phyloP scores from a whole-genome alignment of 192 early-diverging fungal genomes.

The Gigaspora rosea region DNA sequence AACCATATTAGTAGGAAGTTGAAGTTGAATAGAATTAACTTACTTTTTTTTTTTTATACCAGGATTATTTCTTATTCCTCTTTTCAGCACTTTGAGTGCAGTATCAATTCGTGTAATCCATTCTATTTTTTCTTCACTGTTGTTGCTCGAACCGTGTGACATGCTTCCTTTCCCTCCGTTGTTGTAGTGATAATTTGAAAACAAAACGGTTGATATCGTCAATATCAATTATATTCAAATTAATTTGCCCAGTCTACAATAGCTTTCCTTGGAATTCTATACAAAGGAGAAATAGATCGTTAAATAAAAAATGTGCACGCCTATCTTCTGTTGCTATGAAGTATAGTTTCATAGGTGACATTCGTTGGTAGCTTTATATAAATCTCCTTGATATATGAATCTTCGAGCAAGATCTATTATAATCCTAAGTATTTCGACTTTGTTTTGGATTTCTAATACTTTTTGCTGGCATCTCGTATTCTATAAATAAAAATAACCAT shows the following conservation, averaged over 20 bases:
- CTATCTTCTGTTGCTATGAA: background rate
- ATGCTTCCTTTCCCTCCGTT: background rate
- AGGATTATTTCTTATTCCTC: background rate
- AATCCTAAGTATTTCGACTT: background rate
- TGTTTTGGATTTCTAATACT: conserved; percentile 25
- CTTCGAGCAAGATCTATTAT: conserved; percentile 33
- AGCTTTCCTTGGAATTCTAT: conserved; percentile 17
- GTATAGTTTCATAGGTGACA: background rate
- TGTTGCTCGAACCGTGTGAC: conserved; percentile 13
- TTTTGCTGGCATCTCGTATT: conserved; percentile 34
- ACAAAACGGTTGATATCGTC: conserved; percentile 21
- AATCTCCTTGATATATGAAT: conserved; percentile 26
- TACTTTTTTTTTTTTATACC: no score
- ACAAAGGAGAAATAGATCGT: conserved; percentile 24
- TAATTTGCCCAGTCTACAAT: conserved; percentile 13
- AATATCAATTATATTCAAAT: conserved; percentile 15
- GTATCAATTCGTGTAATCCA: conserved; percentile 15
- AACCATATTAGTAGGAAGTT: no score
- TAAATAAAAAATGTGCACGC: conserved; percentile 29
- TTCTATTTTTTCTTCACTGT: conserved; percentile 14
- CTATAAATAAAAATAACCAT: background rate
- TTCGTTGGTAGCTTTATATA: conserved; percentile 18
- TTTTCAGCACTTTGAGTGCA: background rate
- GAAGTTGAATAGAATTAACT: no score
- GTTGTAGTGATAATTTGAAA: conserved; percentile 21